phyloP scores from a whole-genome alignment of 2,329 filamentous ascomycete genomes.

The Zopfia rhizophila region DNA sequence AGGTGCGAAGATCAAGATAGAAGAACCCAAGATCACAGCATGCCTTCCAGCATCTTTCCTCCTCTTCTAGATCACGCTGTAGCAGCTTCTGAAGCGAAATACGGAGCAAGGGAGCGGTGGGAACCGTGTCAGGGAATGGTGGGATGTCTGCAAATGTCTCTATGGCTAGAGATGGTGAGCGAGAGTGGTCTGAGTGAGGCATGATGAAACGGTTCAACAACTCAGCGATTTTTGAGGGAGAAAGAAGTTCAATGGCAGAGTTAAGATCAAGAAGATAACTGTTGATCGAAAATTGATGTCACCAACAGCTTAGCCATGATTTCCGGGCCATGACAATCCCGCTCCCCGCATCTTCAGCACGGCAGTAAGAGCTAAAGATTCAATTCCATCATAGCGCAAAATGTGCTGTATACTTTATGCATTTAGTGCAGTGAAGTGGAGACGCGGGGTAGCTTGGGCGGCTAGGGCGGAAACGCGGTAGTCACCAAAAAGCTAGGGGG shows the following conservation, averaged over 20 bases:
- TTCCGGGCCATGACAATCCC: no score
- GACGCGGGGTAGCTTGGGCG: slow-evolving; percentile 31
- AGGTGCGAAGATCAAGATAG: slow-evolving; percentile 61
- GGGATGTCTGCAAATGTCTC: slow-evolving; percentile 47
- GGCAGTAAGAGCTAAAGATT: no score
- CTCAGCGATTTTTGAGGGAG: background rate
- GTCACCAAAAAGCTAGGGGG: slow-evolving; percentile 20
- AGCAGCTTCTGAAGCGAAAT: slow-evolving; percentile 55
- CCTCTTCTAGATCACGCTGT: slow-evolving; percentile 44
- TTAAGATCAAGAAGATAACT: no score
- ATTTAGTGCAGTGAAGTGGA: slow-evolving; percentile 1
- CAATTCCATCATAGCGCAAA: no score
- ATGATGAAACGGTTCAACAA: slow-evolving; percentile 16
- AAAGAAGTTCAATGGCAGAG: background rate
- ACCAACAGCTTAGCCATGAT: no score
- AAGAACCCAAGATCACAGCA: slow-evolving; percentile 66
- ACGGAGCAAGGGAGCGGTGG: slow-evolving; percentile 53
- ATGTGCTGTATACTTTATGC: no score
- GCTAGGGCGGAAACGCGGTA: background rate
- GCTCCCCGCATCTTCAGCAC: no score
- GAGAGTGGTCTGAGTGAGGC: slow-evolving; percentile 34
- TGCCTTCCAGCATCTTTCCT: slow-evolving; percentile 52
- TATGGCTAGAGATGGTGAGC: slow-evolving; percentile 15
- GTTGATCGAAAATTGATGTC: no score
- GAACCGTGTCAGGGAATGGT: slow-evolving; percentile 54